These are phyloP conservation scores for Volvox reticuliferus DNA, from an alignment of 139 green algal genomes.

Conservation along the genomic window DNA sequence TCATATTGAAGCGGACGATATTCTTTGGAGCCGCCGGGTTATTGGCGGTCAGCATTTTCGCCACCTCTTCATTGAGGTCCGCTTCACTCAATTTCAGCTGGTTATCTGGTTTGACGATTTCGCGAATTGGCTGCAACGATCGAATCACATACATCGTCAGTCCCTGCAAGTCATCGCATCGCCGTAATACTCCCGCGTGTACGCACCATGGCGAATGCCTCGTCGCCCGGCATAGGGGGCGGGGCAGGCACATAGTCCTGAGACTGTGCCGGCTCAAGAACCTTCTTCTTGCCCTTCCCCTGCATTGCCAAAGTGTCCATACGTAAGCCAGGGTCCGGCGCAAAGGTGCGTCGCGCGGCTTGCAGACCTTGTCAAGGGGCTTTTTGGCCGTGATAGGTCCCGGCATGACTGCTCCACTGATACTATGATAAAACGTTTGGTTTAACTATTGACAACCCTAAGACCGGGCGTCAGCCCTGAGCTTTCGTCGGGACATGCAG, in stretches of 20 bases:
- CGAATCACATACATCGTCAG: not conserved
- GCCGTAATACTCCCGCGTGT: not conserved
- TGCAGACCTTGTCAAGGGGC: slow-evolving; percentile 4
- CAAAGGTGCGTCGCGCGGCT: not conserved
- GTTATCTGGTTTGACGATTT: slow-evolving; percentile 82
- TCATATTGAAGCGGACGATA: slow-evolving; percentile 87
- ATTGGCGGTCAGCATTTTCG: slow-evolving; percentile 88
- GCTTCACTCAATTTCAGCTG: slow-evolving; percentile 82
- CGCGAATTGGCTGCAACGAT: slow-evolving; percentile 72
- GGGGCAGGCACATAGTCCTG: slow-evolving; percentile 63
- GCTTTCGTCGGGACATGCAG: not conserved
- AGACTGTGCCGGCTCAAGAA: slow-evolving; percentile 24
- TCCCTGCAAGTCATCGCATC: not conserved
- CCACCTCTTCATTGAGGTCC: slow-evolving; percentile 89
- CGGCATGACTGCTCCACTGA: slow-evolving; percentile 8
- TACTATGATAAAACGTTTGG: not conserved
- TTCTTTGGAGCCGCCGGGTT: slow-evolving; percentile 85
- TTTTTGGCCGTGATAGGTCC: not conserved
- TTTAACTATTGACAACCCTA: not conserved
- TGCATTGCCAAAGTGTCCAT: slow-evolving; percentile 11
- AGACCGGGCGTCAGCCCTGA: slow-evolving; percentile 20
- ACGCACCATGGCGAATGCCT: slow-evolving; percentile 70
- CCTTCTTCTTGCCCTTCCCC: slow-evolving; percentile 63
- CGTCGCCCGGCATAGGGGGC: slow-evolving; percentile 69
- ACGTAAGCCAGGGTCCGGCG: not conserved